These are phyloP conservation scores for Tuber calosporum DNA, from an alignment of 495 filamentous ascomycete genomes.

Conservation along the genomic window DNA sequence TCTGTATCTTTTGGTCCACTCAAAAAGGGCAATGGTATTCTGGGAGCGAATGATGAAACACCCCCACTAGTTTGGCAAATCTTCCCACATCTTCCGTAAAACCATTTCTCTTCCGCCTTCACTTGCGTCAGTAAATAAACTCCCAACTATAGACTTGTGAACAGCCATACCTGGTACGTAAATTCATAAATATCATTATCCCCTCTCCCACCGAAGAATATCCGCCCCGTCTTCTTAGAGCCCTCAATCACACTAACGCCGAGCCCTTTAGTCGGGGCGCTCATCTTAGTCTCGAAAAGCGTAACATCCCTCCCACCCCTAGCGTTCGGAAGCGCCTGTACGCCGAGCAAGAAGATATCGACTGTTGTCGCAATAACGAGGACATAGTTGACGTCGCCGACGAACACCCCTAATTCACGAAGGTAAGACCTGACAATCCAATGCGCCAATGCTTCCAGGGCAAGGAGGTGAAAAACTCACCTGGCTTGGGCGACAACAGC, in stretches of 20 bases:
- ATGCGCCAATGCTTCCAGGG: not conserved
- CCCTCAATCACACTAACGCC: constrained; percentile 70
- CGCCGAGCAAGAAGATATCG: constrained; percentile 75
- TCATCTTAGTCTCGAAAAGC: constrained; percentile 80
- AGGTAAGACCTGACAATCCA: not conserved
- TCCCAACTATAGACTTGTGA: not conserved
- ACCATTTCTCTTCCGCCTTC: constrained; percentile 78
- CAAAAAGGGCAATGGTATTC: constrained; percentile 31
- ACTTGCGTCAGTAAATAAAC: constrained; percentile 14
- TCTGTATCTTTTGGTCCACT: constrained; percentile 47
- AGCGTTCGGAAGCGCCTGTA: constrained; percentile 54
- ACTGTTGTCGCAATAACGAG: constrained; percentile 78
- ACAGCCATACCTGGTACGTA: constrained; percentile 68
- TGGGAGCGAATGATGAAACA: constrained; percentile 61
- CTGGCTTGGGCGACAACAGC: constrained; percentile 63
- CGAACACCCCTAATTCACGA: constrained; percentile 63
- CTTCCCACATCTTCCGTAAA: constrained; percentile 69
- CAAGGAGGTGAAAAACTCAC: constrained; percentile 6
- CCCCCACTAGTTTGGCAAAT: constrained; percentile 79
- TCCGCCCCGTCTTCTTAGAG: constrained; percentile 67
- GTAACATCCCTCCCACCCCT: constrained; percentile 63
- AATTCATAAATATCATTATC: constrained; percentile 88
- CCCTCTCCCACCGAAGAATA: constrained; percentile 77
- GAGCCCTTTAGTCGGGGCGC: constrained; percentile 60
- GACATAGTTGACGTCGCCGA: constrained; percentile 71